A percentile compares a stretch with the other conserved stretches of the same genome.
phyloP scores from a whole-genome alignment of 352 stramenopile genomes.

The Pythium biforme region DNA sequence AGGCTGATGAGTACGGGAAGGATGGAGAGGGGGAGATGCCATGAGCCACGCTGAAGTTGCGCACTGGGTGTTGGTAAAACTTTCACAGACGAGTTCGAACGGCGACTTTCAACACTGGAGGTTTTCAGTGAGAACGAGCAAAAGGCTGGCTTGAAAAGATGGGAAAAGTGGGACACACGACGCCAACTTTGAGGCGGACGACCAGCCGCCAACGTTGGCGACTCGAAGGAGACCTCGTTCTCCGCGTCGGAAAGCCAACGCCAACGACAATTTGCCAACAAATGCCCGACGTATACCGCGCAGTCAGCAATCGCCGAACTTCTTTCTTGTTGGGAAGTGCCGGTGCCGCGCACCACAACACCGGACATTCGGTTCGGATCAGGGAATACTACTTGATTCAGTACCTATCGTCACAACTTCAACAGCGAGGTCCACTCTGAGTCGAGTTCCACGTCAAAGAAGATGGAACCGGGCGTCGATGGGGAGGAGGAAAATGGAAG shows the following conservation, averaged over 20 bases:
- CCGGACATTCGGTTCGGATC: not conserved
- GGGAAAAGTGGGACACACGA: no score
- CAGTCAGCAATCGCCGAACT: not conserved
- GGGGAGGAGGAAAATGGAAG: not conserved
- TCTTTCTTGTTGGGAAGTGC: not conserved
- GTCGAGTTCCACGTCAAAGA: constrained; percentile 2
- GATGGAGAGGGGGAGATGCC: not conserved
- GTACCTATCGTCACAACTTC: constrained; percentile 13
- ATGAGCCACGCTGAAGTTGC: not conserved
- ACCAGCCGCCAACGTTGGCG: no score
- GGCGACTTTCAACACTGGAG: no score
- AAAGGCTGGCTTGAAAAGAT: no score
- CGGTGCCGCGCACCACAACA: not conserved
- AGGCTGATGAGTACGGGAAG: constrained; percentile 9
- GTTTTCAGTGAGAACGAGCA: no score
- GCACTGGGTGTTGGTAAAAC: no score
- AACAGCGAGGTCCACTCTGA: constrained; percentile 4
- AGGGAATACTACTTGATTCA: not conserved
- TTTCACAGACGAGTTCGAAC: no score
- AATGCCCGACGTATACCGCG: not conserved
- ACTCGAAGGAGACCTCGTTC: no score
- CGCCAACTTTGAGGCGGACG: not conserved
- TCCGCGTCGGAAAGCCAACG: no score
- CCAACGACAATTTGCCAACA: not conserved
- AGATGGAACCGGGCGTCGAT: not conserved